These are phyloP conservation scores for Verbena officinalis DNA, from an alignment of 257 asterid genomes.

Conservation along the genomic window DNA sequence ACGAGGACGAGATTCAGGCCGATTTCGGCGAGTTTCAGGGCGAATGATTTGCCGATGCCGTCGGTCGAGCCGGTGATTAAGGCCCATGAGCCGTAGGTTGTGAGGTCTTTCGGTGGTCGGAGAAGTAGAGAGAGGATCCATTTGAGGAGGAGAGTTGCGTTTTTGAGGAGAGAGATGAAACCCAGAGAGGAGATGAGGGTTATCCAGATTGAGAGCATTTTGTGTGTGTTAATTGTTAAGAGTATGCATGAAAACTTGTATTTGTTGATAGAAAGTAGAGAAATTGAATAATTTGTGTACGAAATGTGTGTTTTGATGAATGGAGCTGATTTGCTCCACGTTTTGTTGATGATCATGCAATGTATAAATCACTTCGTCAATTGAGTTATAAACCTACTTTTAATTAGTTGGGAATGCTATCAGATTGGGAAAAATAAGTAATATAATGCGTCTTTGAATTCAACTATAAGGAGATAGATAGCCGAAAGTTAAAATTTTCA, in stretches of 20 bases:
- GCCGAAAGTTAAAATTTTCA: too few species aligned
- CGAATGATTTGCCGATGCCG: constrained; percentile 79
- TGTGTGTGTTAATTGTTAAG: too few species aligned
- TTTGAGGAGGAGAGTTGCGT: constrained; percentile 30
- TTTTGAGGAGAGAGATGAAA: constrained; percentile 38
- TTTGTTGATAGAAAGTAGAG: too few species aligned
- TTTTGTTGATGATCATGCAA: not conserved
- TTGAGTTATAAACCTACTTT: too few species aligned
- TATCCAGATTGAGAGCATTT: constrained; percentile 49
- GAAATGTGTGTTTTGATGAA: too few species aligned
- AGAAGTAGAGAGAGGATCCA: constrained; percentile 49
- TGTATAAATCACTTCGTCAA: too few species aligned
- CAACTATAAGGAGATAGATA: too few species aligned
- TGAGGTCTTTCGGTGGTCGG: constrained; percentile 56
- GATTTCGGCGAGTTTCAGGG: constrained; percentile 60
- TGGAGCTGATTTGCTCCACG: constrained; percentile 17
- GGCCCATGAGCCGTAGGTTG: constrained; percentile 79
- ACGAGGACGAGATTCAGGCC: constrained; percentile 75
- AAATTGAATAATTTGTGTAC: too few species aligned
- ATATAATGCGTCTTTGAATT: too few species aligned
- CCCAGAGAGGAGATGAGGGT: constrained; percentile 55
- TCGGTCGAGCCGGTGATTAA: constrained; percentile 85
- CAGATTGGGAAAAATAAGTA: too few species aligned
- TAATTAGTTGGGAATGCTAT: too few species aligned
- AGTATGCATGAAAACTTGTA: too few species aligned